Base-by-base conservation (phyloP, 129 eudicot genomes). In the Pittosporum tobira region DNA sequence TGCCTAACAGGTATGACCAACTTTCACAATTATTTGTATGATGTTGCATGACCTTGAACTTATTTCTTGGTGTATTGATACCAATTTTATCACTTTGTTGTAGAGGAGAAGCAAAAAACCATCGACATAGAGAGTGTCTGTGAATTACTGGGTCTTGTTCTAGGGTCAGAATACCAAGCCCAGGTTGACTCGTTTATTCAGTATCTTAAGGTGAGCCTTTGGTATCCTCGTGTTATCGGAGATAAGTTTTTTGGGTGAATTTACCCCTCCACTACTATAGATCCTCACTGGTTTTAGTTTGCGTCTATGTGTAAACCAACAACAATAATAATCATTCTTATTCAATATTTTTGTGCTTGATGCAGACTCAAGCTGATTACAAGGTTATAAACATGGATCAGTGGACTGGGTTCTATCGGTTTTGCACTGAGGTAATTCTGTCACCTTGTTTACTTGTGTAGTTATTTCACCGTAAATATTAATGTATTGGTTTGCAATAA, bases 361-460 rank as follows among this genome's bases (percentile, higher is more conserved):
- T 70, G 60, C 90, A 91, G 98, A 73, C 75, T 27, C 98, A 91
- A 52, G 57, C 37, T 69, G 98, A 91, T 69, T 91, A 86, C 83
- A 91, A 91, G 77, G 96, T 86, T 57, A 80, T 91, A 51, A 91
- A 83, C 85, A 83, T 78, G 90, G 98, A 91, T 72, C 98, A 91
- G 37, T 91, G 98, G 98, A 80, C 76, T 82, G 90, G 96, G 57
- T 86, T 91, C 77, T 91, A 75, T 40, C 82, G 98, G 53, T 91
- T 91, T 69, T 80, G 87, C 81, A 74, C 76, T 47, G 95, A 91
- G 96, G 98, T 91, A 75, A 60, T n/a, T n/a, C n/a, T n/a, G n/a
- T n/a, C n/a, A n/a, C n/a, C n/a, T n/a, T n/a, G n/a, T n/a, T n/a
- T n/a, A n/a, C n/a, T n/a, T n/a, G n/a, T n/a, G n/a, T n/a, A n/a